Conservation (phyloP, 2,329 filamentous ascomycete genomes). For the Aspergillus flavus region DNA sequence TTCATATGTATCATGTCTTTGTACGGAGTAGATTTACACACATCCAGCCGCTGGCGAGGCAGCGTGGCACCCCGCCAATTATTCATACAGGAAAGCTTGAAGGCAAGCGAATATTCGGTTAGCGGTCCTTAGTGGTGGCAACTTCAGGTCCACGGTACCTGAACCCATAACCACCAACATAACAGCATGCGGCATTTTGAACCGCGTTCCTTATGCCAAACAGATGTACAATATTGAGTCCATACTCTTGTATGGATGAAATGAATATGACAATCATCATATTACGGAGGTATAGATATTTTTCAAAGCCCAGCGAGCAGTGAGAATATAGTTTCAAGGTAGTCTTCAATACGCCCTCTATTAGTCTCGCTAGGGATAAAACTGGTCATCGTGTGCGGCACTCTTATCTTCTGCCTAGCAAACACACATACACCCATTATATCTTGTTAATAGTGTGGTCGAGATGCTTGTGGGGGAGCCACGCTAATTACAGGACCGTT, state of each 20-base stretch:
- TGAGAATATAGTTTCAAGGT: not conserved
- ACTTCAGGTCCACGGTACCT: not conserved
- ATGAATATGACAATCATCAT: not conserved
- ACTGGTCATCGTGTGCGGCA: not conserved
- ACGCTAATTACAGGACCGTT: conserved; percentile 8
- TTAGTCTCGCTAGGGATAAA: not conserved
- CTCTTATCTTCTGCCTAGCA: not conserved
- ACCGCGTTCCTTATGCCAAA: not conserved
- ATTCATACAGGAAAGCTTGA: conserved; percentile 6
- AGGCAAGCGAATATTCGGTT: conserved; percentile 5
- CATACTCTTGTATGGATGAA: not conserved
- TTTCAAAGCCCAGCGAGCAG: not conserved
- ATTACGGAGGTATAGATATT: not conserved
- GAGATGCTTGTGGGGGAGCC: conserved; percentile 9
- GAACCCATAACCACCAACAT: not conserved
- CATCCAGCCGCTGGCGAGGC: not conserved
- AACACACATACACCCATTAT: not conserved
- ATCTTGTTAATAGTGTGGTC: not conserved
- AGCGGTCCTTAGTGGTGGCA: not conserved
- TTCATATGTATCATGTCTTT: not conserved
- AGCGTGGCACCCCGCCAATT: not conserved
- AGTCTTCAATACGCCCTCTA: not conserved
- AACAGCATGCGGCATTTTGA: conserved; percentile 1
- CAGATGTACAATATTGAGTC: not conserved
- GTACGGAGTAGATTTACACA: not conserved